Base-by-base conservation (phyloP, 1,284 basidiomycete genomes). In the Cerrena zonata region DNA sequence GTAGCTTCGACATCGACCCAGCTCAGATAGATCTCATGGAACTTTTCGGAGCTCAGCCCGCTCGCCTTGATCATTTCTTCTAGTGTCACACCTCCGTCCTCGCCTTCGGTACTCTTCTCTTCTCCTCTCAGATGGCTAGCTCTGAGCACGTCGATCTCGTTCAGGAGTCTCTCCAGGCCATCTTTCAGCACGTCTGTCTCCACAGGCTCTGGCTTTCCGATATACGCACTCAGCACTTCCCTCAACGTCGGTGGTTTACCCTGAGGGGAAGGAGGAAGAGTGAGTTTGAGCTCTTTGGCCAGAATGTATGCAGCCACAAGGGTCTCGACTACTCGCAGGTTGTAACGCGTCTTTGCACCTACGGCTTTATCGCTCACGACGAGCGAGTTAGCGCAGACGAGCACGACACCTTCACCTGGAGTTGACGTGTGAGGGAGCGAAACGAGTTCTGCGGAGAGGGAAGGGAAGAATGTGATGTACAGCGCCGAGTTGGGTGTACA, bases 321-420 rank as follows among this genome's bases (percentile, higher is more conserved):
- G 0, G 85, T 89, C 68, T 94, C 92, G 18, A 94, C 86, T 19
- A 92, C 90, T 19, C 91, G 86, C 27, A 94, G 74, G 65, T 94
- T 94, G 72, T 94, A 94, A 42, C 83, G 77, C 46, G 76, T 80
- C 56, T 86, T 87, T 2, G 89, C 85, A 39, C 80, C 61, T 46
- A 86, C 76, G 2, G 83, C 82, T 65, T 93, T 92, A 62, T 91
- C 85, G 26, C 87, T 83, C n/a, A 87, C 82, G 25, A 91, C 84
- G 36, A 91, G 79, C 15, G 89, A 90, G 70, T 94, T 91, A 12
- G 90, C 87, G 60, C 86, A 84, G 49, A 93, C 86, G 60, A 94
- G 83, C 4, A 83, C 81, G 12, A 80, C 78, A 11, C 69, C 43
- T 24, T 44, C 40, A 7, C 26, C 25, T 2, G 12, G 62, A 59